phyloP scores from a whole-genome alignment of 2,329 filamentous ascomycete species.

The Tricladium varicosporioides region DNA sequence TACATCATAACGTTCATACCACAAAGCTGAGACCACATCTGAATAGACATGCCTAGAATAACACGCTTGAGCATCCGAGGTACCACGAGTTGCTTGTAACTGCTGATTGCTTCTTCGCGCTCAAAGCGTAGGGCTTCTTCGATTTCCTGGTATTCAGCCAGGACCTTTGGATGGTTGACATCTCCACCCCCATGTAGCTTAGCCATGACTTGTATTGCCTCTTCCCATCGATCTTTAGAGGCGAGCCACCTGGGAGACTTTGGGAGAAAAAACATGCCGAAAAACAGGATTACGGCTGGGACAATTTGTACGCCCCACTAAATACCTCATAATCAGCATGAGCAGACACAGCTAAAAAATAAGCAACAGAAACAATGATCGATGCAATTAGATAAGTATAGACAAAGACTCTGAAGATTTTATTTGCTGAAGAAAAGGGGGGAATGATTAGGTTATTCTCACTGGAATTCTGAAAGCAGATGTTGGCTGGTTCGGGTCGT shows the following conservation, averaged over 20 bases:
- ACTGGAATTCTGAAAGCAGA: constrained; percentile 56
- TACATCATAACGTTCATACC: constrained; percentile 76
- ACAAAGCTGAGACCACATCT: constrained; percentile 74
- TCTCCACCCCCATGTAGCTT: constrained; percentile 57
- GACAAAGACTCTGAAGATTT: too few relatives aligned
- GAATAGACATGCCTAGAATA: constrained; percentile 66
- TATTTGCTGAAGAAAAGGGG: too few relatives aligned
- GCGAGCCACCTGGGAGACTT: constrained; percentile 71
- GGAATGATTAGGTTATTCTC: too few relatives aligned
- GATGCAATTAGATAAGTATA: too few relatives aligned
- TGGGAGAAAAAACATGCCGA: constrained; percentile 59
- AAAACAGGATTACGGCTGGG: constrained; percentile 51
- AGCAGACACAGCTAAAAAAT: too few relatives aligned
- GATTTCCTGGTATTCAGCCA: constrained; percentile 67
- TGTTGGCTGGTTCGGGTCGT: constrained; percentile 48
- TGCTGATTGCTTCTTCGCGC: constrained; percentile 64
- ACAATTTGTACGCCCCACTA: constrained; percentile 58
- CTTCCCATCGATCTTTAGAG: constrained; percentile 64
- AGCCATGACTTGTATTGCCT: constrained; percentile 58
- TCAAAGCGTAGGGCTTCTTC: constrained; percentile 73
- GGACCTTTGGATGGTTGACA: constrained; percentile 54
- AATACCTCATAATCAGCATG: too few relatives aligned
- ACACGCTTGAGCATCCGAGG: constrained; percentile 72
- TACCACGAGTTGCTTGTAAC: constrained; percentile 68
- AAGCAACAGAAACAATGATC: too few relatives aligned